Evolutionary conservation across 139 green algal genomes (phyloP).

Genomic region (Volvox africanus): DNA sequence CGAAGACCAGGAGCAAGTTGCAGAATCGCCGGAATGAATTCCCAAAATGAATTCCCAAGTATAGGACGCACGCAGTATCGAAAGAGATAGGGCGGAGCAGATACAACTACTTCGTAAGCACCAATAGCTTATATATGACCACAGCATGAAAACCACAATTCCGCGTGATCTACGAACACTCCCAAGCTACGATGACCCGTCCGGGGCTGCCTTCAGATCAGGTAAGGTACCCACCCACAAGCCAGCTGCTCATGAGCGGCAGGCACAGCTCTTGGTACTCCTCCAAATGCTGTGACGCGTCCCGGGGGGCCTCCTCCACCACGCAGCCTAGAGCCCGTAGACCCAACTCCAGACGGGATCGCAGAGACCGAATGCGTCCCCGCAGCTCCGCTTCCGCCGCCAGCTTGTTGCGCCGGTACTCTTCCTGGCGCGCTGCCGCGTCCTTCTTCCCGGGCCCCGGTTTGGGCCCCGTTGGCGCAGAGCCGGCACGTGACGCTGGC

Average conservation of each 20-base stretch:
- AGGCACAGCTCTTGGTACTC: conserved; percentile 68
- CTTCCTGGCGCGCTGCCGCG: conserved; percentile 64
- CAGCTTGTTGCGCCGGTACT: conserved; percentile 73
- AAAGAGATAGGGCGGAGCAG: no score
- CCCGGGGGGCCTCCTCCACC: conserved; percentile 60
- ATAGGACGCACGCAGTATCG: no score
- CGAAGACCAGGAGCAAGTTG: no score
- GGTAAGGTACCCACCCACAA: conserved; percentile 19
- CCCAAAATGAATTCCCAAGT: no score
- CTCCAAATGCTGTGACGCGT: conserved; percentile 71
- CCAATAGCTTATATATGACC: no score
- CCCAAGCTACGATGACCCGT: no score
- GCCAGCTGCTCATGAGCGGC: conserved; percentile 68
- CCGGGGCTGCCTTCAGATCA: no score
- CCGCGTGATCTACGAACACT: no score
- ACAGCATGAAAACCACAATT: no score
- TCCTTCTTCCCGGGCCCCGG: conserved; percentile 66
- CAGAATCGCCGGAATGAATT: no score
- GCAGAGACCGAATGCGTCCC: conserved; percentile 65
- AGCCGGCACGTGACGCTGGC: not conserved
- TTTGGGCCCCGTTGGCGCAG: conserved; percentile 31
- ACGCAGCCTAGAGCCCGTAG: conserved; percentile 66
- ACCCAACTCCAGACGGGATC: conserved; percentile 69
- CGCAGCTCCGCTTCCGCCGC: conserved; percentile 74
- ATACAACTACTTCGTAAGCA: no score